Base-by-base conservation (phyloP, 2,329 filamentous ascomycete species). In the Metarhizium rileyi region DNA sequence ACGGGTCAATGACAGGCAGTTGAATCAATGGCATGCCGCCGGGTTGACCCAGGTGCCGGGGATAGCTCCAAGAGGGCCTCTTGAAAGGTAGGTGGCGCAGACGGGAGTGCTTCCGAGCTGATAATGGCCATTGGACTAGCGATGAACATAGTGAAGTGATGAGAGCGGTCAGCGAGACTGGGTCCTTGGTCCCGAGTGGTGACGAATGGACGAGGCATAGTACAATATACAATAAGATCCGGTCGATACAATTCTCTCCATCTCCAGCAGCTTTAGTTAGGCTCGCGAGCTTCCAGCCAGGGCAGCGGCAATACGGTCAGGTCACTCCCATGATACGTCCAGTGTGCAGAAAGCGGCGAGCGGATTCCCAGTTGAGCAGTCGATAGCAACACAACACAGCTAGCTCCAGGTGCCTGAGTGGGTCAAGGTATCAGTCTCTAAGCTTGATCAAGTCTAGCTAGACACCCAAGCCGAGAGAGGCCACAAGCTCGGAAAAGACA, bases 301-400 rank as follows among this genome's bases (percentile, higher is more conserved):
- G 38, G 18, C 27, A 50, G 48, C 27, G 46, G 50, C 28, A 49
- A 43, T 22, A 50, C 45, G 46, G 41, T 40, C 23, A 41, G 50
- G 49, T 46, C 47, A n/a, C n/a, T n/a, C 47, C 48, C 47, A 47
- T 44, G 51, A 48, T 51, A 57, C 49, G 52, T 50, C 47, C 47
- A 25, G 30, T 40, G 23, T 45, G 52, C 46, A 49, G 43, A 53
- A n/a, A 53, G 50, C 50, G 54, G 53, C 50, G 51, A 50, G 55
- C 44, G 33, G 27, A 50, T 44, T 55, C 50, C 52, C 55, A 54
- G 50, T 51, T 48, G 47, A 56, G 49, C 51, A 52, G 53, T 53
- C 52, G 48, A 50, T 47, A 45, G 42, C 18, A n/a, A n/a, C n/a
- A n/a, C n/a, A n/a, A n/a, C n/a, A 26, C n/a, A 10, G 14, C 36